Evolutionary conservation across 2,329 filamentous ascomycete genomes (phyloP).

Genomic region (Cercospora sojina): DNA sequence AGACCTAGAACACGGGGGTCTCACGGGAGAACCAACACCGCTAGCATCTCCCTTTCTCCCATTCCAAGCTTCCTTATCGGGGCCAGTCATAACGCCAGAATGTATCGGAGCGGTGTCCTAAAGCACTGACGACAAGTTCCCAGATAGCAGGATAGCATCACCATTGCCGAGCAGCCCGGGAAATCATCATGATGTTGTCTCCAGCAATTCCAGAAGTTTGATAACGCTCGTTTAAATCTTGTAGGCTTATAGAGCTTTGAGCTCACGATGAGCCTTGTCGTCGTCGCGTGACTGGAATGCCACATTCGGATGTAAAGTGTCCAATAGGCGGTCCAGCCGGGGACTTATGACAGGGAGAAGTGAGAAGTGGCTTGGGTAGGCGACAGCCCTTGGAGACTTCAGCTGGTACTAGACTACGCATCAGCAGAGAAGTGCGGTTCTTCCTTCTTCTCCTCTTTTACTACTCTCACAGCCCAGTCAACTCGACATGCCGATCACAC

Average conservation of each 20-base stretch:
- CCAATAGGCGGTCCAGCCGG: not conserved
- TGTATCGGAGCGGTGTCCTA: not conserved
- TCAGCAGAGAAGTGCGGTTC: not conserved
- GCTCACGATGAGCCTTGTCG: not conserved
- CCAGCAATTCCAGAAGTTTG: not conserved
- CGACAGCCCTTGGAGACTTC: not conserved
- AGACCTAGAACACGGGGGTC: not conserved
- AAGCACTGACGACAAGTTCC: not conserved
- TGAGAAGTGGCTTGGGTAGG: not conserved
- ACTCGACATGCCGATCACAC: not conserved
- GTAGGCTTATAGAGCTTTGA: slow-evolving; percentile 2
- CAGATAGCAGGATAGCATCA: not conserved
- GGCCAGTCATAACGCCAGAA: not conserved
- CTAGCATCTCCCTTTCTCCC: not conserved
- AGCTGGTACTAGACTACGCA: not conserved
- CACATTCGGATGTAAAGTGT: not conserved
- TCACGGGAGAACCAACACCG: not conserved
- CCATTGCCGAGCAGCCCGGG: not conserved
- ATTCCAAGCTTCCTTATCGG: not conserved
- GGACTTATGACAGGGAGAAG: not conserved
- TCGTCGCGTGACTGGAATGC: not conserved
- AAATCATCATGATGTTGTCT: not conserved
- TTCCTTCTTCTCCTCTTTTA: not conserved
- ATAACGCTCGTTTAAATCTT: not conserved
- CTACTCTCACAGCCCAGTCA: not conserved